These are phyloP conservation scores for Clavispora fructus DNA, from an alignment of 805 yeast species.

Conservation along the genomic window DNA sequence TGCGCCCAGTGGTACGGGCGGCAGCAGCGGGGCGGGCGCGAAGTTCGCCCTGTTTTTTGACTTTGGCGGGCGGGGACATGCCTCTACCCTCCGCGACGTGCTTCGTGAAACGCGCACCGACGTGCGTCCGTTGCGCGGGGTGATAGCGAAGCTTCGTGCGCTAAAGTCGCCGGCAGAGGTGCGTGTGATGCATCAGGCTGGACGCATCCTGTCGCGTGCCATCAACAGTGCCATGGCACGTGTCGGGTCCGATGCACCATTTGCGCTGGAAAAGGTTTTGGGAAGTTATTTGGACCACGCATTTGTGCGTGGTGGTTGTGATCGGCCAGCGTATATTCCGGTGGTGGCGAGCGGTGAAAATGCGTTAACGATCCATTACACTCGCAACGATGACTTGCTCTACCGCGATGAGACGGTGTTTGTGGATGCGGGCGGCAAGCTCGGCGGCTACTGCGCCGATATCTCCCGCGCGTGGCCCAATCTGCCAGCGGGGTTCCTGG, in stretches of 20 bases:
- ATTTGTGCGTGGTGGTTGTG: constrained; percentile 85
- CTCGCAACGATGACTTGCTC: constrained; percentile 81
- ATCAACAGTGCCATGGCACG: constrained; percentile 76
- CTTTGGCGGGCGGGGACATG: constrained; percentile 4
- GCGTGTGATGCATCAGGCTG: constrained; percentile 74
- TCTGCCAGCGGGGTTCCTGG: constrained; percentile 60
- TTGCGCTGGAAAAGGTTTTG: constrained; percentile 70
- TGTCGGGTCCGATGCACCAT: constrained; percentile 37
- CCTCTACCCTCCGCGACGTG: constrained; percentile 14
- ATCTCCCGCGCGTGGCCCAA: constrained; percentile 97
- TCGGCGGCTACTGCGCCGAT: constrained; percentile 94
- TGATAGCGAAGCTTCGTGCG: constrained; percentile 50
- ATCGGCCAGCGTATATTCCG: constrained; percentile 84
- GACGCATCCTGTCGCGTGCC: constrained; percentile 75
- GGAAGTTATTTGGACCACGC: constrained; percentile 77
- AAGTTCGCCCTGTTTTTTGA: constrained; percentile 17
- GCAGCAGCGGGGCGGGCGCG: constrained; percentile 2
- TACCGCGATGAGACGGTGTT: constrained; percentile 76
- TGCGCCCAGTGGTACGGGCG: constrained; percentile 14
- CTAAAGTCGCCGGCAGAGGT: constrained; percentile 76
- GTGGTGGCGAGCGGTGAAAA: constrained; percentile 94
- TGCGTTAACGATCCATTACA: constrained; percentile 88
- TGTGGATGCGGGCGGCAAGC: constrained; percentile 90
- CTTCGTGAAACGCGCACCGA: constrained; percentile 28
- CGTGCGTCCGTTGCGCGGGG: constrained; percentile 38